These are phyloP conservation scores for Phycomyces blakesleeanus DNA, from an alignment of 192 early-diverging fungal genomes.

Conservation along the genomic window DNA sequence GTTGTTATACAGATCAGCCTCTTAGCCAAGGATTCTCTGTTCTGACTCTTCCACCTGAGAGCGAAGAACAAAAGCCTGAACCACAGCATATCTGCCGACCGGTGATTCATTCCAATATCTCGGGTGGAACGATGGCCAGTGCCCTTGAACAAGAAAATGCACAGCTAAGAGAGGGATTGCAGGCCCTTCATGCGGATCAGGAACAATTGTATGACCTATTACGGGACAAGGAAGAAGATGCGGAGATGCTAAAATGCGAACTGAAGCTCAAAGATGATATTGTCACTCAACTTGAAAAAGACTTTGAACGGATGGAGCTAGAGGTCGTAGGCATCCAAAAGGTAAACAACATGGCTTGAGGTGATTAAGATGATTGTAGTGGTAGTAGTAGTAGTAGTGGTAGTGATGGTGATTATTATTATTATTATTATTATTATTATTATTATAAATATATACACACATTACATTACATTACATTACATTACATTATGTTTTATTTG, in stretches of 20 bases:
- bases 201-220: conserved; percentile 23
- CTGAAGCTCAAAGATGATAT: conserved; percentile 33
- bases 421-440: too few species aligned
- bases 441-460: too few species aligned
- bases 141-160: conserved; percentile 27
- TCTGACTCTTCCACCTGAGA: conserved; percentile 26
- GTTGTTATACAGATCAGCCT: conserved; percentile 33
- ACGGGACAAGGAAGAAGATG: conserved; percentile 31
- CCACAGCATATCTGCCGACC: conserved; percentile 37
- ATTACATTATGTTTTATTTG: too few species aligned
- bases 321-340: conserved; percentile 27
- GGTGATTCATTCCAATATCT: conserved; percentile 25
- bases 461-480: too few species aligned
- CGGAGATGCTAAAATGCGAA: conserved; percentile 32
- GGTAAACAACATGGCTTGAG: conserved; percentile 24
- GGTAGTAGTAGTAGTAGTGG: background rate
- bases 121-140: conserved; percentile 8
- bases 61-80: conserved; percentile 17
- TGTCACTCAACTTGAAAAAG: conserved; percentile 36
- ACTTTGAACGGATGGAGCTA: conserved; percentile 34
- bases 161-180: conserved; percentile 14
- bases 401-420: too few species aligned
- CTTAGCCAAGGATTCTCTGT: conserved; percentile 16
- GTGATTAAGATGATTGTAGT: background rate
- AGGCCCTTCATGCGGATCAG: conserved; percentile 16